These are phyloP conservation scores for Globisporangium nagaii DNA, from an alignment of 352 stramenopile species.

Conservation along the genomic window DNA sequence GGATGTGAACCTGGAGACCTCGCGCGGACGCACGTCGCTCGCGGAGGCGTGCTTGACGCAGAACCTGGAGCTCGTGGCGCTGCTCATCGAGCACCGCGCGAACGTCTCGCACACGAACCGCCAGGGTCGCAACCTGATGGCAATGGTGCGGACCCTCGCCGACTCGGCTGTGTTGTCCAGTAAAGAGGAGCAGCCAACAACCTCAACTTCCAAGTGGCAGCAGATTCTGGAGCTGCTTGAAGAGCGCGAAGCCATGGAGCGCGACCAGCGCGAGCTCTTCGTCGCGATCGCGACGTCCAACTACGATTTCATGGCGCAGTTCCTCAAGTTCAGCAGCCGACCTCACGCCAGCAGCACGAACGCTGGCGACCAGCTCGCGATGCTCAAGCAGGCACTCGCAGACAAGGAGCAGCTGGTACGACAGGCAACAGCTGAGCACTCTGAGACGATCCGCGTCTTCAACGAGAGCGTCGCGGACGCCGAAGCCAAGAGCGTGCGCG, in stretches of 20 bases:
- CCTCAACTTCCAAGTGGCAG: slow-evolving; percentile 13
- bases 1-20: slow-evolving; percentile 67
- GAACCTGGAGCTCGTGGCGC: slow-evolving; percentile 37
- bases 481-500: slow-evolving; percentile 48
- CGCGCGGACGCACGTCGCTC: slow-evolving; percentile 53
- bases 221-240: slow-evolving; percentile 41
- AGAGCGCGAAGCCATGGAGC: slow-evolving; percentile 36
- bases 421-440: slow-evolving; percentile 17
- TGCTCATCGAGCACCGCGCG: slow-evolving; percentile 60
- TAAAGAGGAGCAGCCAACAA: background rate
- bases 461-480: slow-evolving; percentile 75
- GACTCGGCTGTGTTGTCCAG: background rate
- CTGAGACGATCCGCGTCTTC: slow-evolving; percentile 40
- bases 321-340: slow-evolving; percentile 32
- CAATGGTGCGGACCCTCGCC: slow-evolving; percentile 32
- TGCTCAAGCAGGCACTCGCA: slow-evolving; percentile 16
- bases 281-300: slow-evolving; percentile 64
- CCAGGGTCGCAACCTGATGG: slow-evolving; percentile 42
- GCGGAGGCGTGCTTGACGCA: slow-evolving; percentile 51
- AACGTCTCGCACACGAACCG: slow-evolving; percentile 57
- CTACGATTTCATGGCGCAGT: slow-evolving; percentile 44
- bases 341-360: background rate
- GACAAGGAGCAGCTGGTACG: slow-evolving; percentile 17
- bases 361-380: slow-evolving; percentile 10
- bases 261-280: slow-evolving; percentile 52